These are phyloP conservation scores for Neoboletus magnificus DNA, from an alignment of 768 basidiomycete genomes.

Conservation along the genomic window DNA sequence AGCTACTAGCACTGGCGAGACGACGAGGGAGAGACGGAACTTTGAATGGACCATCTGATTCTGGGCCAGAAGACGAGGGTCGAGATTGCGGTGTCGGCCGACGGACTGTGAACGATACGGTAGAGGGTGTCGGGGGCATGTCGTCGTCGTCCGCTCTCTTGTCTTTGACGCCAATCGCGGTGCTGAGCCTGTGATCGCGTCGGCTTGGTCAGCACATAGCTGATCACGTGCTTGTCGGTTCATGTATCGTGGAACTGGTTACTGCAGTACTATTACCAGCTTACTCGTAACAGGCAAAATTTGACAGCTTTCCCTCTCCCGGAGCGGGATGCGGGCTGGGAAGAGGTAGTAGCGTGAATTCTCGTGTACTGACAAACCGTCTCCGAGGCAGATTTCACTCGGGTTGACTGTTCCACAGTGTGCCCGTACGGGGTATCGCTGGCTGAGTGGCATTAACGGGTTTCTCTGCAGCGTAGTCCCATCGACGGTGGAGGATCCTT, in stretches of 20 bases:
- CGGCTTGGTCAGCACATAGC: neutral
- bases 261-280: neutral
- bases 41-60: constrained; percentile 59
- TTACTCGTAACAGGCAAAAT: neutral
- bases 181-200: neutral
- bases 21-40: constrained; percentile 60
- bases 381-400: too few relatives aligned
- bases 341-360: too few relatives aligned
- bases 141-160: neutral
- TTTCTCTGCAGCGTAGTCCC: neutral
- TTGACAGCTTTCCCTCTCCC: neutral
- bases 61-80: constrained; percentile 58
- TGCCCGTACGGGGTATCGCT: neutral
- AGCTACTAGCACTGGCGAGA: constrained; percentile 38
- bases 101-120: constrained; percentile 83
- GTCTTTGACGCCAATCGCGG: neutral
- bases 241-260: too few relatives aligned
- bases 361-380: neutral
- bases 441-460: neutral
- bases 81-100: constrained; percentile 71
- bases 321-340: too few relatives aligned
- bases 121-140: constrained; percentile 30
- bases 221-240: too few relatives aligned
- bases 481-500: neutral
- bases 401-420: neutral